Conservation (phyloP, 495 filamentous ascomycete species). For the Xylaria sp. region DNA sequence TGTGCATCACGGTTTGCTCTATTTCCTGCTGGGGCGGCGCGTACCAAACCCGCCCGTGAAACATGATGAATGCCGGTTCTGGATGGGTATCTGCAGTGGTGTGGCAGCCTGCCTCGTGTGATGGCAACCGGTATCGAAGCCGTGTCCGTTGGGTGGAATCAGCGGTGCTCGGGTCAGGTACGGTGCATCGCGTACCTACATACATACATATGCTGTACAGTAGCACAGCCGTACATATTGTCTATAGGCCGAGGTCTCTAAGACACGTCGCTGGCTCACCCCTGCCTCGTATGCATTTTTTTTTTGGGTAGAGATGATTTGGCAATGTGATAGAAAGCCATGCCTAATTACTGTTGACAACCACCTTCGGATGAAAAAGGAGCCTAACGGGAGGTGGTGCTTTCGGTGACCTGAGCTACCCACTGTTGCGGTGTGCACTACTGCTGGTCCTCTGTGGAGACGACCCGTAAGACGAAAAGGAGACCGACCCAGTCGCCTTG, state of each 20-base stretch:
- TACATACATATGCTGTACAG: conserved; percentile 7
- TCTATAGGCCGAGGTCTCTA: conserved; percentile 1
- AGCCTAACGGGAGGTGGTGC: conserved; percentile 19
- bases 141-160: conserved; percentile 20
- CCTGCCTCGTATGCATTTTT: conserved; percentile 11
- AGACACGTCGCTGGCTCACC: conserved; percentile 21
- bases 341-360: conserved; percentile 1
- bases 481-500: background rate
- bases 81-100: conserved; percentile 42
- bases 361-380: conserved; percentile 20
- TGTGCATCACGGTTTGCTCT: conserved; percentile 11
- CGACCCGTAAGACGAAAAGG: conserved; percentile 6
- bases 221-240: background rate
- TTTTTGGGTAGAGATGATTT: conserved; percentile 8
- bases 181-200: conserved; percentile 26
- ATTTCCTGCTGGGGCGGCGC: conserved; percentile 33
- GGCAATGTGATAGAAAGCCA: conserved; percentile 4
- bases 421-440: conserved; percentile 25
- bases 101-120: conserved; percentile 16
- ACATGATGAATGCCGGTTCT: conserved; percentile 30
- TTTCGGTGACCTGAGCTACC: conserved; percentile 22
- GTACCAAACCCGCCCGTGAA: conserved; percentile 34
- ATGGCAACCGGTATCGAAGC: conserved; percentile 5
- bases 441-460: conserved; percentile 11
- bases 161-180: conserved; percentile 26